Percentiles rank a stretch among this genome's conserved stretches.
Conservation (phyloP, 2,329 filamentous ascomycete genomes). For the Hypoxylon sp. region DNA sequence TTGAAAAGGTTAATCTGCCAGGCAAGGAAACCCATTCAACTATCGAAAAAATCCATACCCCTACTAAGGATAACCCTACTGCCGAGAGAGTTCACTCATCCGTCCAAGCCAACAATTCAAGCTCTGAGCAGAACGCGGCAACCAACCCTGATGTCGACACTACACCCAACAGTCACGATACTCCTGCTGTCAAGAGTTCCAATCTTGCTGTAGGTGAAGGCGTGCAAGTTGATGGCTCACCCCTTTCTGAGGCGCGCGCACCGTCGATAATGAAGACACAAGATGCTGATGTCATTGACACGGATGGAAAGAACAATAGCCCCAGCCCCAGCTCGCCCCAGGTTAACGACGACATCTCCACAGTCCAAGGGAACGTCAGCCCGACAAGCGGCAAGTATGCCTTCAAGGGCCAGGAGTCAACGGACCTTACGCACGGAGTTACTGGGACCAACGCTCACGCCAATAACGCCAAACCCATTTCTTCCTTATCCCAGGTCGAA, state of each 20-base stretch:
- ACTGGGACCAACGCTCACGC: background rate
- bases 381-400: conserved; percentile 3
- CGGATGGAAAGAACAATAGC: background rate
- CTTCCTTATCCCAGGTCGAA: background rate
- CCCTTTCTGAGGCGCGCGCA: background rate
- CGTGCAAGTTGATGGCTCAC: background rate
- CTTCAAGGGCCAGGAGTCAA: conserved; percentile 2
- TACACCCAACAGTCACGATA: background rate
- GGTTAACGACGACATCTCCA: background rate
- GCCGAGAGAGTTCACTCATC: background rate
- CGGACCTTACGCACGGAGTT: background rate
- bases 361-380: background rate
- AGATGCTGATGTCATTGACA: background rate
- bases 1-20: background rate
- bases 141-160: background rate
- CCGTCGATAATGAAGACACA: background rate
- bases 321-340: background rate
- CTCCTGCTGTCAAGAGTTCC: background rate
- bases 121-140: background rate
- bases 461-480: background rate
- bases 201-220: background rate
- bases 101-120: background rate
- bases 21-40: background rate
- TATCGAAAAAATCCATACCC: background rate
- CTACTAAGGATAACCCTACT: no score